Base-by-base conservation (phyloP, 2,329 filamentous ascomycete genomes). In the Neofusicoccum ribis region DNA sequence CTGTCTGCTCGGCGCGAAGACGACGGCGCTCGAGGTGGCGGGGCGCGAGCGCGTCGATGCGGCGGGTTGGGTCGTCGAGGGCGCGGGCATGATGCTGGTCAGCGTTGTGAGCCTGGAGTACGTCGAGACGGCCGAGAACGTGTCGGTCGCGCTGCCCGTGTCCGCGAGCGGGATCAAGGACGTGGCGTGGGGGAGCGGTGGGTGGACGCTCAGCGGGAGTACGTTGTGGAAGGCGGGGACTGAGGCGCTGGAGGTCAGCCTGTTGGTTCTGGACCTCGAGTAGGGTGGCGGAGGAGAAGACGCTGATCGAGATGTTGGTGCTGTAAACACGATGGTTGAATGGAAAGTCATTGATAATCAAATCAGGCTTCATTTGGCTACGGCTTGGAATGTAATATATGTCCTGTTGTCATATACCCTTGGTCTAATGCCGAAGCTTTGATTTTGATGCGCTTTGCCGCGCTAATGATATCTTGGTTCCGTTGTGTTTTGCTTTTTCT, bases 101-200 rank as follows among this genome's bases (percentile, higher is more conserved):
- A 76, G 76, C 37, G 67, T 82, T 36, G 73, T 80, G 15, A 77
- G 78, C 69, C 64, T 74, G n/a, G 70, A 75, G 41, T 77, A 78
- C 63, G 66, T 51, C 11, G 64, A 66, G 50, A 49, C 68, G 15
- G 37, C 23, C 4, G 64, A 63, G 15, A 66, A 51, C 3, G 66
- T 72, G 2, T 66, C 65, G 5, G 34, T 74, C 1, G 9, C 9
- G 2, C 41, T 74, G 39, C 71, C 71, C 6, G 63, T 17, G 9
- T 15, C 9, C 9, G 47, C 66, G 11, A 54, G 51, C 34, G 66
- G 14, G 9, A 43, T 64, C 2, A 31, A 20, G 20, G 54, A 64
- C 39, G 60, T 9, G 11, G 37, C 70, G 3, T 72, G 69, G 69
- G 72, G 70, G 0, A 39, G 51, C 7, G 68, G 50, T 3, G 51